These are phyloP conservation scores for Aurifilum marmelostoma DNA, from an alignment of 2,329 filamentous ascomycete genomes.

Conservation along the genomic window DNA sequence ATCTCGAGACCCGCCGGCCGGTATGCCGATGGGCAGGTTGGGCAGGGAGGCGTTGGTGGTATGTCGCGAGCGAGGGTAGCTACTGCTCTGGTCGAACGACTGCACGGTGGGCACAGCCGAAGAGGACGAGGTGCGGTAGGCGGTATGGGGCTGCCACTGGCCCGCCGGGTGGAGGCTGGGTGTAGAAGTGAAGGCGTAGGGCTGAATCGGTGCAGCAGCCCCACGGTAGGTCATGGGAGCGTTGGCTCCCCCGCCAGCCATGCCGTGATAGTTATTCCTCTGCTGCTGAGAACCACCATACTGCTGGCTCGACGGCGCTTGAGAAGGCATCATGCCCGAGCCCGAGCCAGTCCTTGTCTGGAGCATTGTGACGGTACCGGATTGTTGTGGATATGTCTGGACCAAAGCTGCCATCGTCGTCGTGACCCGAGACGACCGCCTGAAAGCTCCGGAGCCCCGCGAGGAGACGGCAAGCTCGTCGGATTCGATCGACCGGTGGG, in stretches of 20 bases:
- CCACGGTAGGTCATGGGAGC: constrained; percentile 56
- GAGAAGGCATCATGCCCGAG: constrained; percentile 60
- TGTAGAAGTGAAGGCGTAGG: constrained; percentile 76
- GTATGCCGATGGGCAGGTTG: constrained; percentile 45
- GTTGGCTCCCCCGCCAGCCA: constrained; percentile 47
- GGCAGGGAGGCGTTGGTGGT: constrained; percentile 44
- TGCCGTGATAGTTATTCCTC: constrained; percentile 55
- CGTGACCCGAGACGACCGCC: constrained; percentile 34
- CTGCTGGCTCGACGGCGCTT: constrained; percentile 54
- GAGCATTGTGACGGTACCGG: constrained; percentile 73
- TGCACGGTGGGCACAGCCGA: constrained; percentile 47
- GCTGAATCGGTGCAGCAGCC: constrained; percentile 65
- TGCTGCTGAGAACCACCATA: constrained; percentile 51
- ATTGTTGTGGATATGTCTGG: constrained; percentile 78
- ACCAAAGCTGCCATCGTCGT: constrained; percentile 84
- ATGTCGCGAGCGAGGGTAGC: constrained; percentile 37
- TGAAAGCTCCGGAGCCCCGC: constrained; percentile 27
- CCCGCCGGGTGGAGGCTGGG: constrained; percentile 62
- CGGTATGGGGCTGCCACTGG: constrained; percentile 55
- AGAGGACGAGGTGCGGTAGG: constrained; percentile 53
- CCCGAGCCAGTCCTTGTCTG: constrained; percentile 71
- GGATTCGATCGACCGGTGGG: background rate
- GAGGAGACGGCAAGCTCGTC: constrained; percentile 7
- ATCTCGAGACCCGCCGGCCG: constrained; percentile 52
- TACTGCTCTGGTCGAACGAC: constrained; percentile 41